Percentiles rank a stretch among this genome's conserved stretches.
phyloP scores from a whole-genome alignment of 192 early-diverging fungal species.

The Gonapodya prolifera region DNA sequence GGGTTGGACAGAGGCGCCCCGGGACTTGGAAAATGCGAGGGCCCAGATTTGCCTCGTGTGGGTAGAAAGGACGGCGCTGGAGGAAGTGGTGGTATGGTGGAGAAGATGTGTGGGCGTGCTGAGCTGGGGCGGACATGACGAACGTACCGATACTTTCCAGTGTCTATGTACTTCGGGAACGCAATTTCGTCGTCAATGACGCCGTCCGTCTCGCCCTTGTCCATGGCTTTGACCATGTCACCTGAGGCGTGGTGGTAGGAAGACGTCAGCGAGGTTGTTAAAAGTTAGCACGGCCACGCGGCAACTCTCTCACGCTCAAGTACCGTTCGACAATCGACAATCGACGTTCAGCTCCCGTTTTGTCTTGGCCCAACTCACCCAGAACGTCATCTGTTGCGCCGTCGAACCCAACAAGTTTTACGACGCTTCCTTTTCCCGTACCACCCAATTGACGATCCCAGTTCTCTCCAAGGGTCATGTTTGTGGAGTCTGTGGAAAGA shows the following conservation, averaged over 20 bases:
- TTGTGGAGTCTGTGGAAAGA: background rate
- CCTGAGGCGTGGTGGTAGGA: too few relatives aligned
- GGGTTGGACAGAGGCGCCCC: background rate
- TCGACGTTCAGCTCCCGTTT: too few relatives aligned
- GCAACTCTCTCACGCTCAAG: too few relatives aligned
- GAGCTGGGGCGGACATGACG: background rate
- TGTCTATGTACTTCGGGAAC: slow-evolving; percentile 2
- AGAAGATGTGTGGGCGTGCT: background rate
- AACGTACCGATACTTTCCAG: slow-evolving; percentile 1
- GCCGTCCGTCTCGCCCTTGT: slow-evolving; percentile 4
- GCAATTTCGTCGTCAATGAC: slow-evolving; percentile 5
- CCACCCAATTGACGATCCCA: background rate
- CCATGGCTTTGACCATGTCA: background rate
- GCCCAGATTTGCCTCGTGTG: background rate
- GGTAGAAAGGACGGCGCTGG: background rate
- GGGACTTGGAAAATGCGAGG: background rate
- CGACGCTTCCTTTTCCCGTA: background rate
- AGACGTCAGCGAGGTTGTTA: too few relatives aligned
- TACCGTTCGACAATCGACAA: too few relatives aligned
- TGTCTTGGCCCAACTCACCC: background rate
- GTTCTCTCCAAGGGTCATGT: background rate
- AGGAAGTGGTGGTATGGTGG: background rate
- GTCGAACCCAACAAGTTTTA: background rate
- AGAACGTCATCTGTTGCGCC: background rate
- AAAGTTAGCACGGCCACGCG: too few relatives aligned